phyloP scores from a whole-genome alignment of 2,329 filamentous ascomycete genomes.

The Kalaharituber pfeilii region DNA sequence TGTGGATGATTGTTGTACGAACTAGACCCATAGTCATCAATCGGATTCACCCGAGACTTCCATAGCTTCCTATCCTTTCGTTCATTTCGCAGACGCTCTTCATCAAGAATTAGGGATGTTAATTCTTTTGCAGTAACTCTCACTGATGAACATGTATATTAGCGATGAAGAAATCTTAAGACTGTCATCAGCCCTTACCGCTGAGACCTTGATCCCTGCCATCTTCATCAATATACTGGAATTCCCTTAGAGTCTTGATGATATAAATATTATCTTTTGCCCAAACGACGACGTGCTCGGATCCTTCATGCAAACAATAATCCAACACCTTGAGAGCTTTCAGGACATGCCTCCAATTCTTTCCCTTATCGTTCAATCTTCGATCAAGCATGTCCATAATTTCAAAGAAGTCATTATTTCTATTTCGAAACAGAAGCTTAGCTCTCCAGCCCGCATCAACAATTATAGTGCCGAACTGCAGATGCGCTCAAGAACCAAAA shows the following conservation, averaged over 20 bases:
- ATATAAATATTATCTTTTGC: constrained; percentile 96
- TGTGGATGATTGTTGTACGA: constrained; percentile 30
- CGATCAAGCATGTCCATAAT: constrained; percentile 99
- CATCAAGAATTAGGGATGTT: constrained; percentile 77
- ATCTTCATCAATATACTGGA: constrained; percentile 91
- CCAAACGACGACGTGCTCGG: constrained; percentile 93
- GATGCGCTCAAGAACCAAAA: not conserved
- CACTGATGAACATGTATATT: constrained; percentile 37
- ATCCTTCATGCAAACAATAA: constrained; percentile 94
- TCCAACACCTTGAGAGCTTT: constrained; percentile 96
- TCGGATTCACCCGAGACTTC: constrained; percentile 89
- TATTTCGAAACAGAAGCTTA: constrained; percentile 26
- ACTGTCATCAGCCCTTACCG: constrained; percentile 40
- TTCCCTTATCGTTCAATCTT: constrained; percentile 94
- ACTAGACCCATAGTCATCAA: constrained; percentile 55
- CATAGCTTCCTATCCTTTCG: constrained; percentile 81
- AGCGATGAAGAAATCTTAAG: not conserved
- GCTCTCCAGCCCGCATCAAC: not conserved
- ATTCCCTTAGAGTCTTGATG: constrained; percentile 95
- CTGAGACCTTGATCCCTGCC: constrained; percentile 91
- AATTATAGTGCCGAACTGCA: not conserved
- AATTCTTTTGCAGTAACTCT: constrained; percentile 92
- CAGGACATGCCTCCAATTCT: constrained; percentile 97
- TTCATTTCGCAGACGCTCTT: constrained; percentile 79
- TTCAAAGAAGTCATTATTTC: constrained; percentile 94